phyloP scores from a whole-genome alignment of 129 eudicot genomes.

The Scalesia atractyloides region DNA sequence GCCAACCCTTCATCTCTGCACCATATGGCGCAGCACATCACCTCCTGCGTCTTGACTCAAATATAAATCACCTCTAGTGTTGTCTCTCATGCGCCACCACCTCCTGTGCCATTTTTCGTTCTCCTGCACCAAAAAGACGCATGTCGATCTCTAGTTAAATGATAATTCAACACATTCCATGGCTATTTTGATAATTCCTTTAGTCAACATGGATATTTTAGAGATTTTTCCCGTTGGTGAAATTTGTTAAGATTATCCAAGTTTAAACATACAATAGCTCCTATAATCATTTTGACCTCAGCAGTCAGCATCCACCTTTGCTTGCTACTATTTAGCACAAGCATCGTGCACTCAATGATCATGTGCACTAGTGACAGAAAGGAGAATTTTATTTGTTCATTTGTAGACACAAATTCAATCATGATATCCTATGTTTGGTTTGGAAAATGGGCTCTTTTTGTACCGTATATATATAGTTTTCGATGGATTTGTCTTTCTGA shows the following conservation, averaged over 20 bases:
- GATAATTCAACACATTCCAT: too few species aligned
- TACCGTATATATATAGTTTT: background rate
- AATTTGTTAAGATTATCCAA: background rate
- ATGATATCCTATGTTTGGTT: constrained; percentile 6
- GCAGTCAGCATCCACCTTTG: constrained; percentile 1
- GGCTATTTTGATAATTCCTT: too few species aligned
- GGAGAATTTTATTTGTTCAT: background rate
- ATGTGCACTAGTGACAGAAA: constrained; percentile 10
- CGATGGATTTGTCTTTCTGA: constrained; percentile 6
- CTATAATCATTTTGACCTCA: background rate
- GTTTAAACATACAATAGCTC: background rate
- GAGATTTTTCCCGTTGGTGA: too few species aligned
- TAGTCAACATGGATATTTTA: too few species aligned
- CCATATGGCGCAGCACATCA: too few species aligned
- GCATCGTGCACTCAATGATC: background rate
- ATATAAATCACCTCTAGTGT: too few species aligned
- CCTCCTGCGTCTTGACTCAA: too few species aligned
- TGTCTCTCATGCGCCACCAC: too few species aligned
- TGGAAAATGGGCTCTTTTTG: background rate
- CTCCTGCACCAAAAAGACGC: too few species aligned
- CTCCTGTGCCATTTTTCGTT: too few species aligned
- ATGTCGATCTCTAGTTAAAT: too few species aligned
- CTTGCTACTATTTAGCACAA: background rate
- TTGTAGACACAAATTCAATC: constrained; percentile 5
- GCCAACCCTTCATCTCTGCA: too few species aligned